Evolutionary conservation across 2,329 filamentous ascomycete species (phyloP).

Genomic region (Talaromyces sp.): DNA sequence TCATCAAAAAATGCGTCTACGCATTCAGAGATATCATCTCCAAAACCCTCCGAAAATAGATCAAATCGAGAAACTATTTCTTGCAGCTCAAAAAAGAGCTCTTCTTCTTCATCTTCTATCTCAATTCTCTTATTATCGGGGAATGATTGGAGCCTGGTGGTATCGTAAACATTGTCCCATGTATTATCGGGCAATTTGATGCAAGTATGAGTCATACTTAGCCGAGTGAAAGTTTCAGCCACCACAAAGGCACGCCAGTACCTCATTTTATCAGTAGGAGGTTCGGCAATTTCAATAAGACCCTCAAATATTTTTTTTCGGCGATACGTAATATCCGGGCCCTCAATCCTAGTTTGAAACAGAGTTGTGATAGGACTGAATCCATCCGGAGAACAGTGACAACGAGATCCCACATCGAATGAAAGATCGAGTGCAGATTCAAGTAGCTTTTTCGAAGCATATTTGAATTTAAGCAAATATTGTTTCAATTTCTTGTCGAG

Average conservation of each 20-base stretch:
- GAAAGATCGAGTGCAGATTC: background rate
- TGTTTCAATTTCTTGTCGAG: no score
- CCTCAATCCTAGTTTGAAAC: background rate
- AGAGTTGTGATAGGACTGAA: background rate
- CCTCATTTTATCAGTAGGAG: background rate
- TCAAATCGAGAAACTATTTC: background rate
- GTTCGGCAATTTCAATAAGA: background rate
- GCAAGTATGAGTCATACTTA: constrained; percentile 4
- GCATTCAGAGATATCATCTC: background rate
- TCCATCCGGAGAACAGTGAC: background rate
- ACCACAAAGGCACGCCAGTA: constrained; percentile 3
- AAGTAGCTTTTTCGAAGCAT: background rate
- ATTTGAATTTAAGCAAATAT: background rate
- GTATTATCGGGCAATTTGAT: background rate
- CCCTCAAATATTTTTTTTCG: background rate
- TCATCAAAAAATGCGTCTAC: constrained; percentile 1
- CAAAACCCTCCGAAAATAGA: background rate
- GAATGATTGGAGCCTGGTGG: background rate
- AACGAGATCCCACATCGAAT: background rate
- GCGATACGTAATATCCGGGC: background rate
- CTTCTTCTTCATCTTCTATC: constrained; percentile 2
- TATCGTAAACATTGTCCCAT: no score
- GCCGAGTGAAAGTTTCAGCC: background rate
- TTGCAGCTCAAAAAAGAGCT: background rate
- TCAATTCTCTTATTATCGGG: background rate